Evolutionary conservation across 2,329 filamentous ascomycete genomes (phyloP).

Genomic region (Dactylonectria macrodidyma): DNA sequence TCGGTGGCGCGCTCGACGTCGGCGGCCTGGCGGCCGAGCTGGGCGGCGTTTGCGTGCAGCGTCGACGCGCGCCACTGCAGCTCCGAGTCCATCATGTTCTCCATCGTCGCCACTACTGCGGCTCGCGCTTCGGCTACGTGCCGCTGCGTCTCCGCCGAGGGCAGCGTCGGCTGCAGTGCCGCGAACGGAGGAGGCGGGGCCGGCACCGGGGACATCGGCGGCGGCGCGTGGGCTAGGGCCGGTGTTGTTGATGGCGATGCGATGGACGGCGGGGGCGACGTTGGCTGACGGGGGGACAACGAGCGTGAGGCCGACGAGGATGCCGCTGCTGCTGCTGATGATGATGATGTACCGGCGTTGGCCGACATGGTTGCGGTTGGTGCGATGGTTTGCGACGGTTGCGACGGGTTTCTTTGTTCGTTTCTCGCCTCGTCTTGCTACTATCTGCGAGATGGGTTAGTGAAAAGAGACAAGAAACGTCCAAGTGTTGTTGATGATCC

Average conservation of each 20-base stretch:
- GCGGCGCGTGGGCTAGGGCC: constrained; percentile 38
- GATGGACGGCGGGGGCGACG: constrained; percentile 44
- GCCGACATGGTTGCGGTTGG: constrained; percentile 21
- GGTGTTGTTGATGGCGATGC: constrained; percentile 39
- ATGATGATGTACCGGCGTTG: constrained; percentile 32
- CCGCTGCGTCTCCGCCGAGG: constrained; percentile 59
- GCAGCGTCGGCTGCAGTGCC: constrained; percentile 55
- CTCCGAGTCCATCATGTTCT: constrained; percentile 78
- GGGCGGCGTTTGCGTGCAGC: constrained; percentile 78
- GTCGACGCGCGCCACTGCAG: constrained; percentile 77
- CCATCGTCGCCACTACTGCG: constrained; percentile 74
- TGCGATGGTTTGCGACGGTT: neutral
- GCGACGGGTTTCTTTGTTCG: too few relatives aligned
- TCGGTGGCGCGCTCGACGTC: constrained; percentile 74
- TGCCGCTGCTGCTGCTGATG: constrained; percentile 35
- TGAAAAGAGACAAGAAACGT: neutral
- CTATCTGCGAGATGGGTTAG: constrained; percentile 1
- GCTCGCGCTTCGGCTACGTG: constrained; percentile 70
- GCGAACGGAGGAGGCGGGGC: constrained; percentile 32
- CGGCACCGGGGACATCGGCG: constrained; percentile 13
- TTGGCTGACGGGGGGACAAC: constrained; percentile 41
- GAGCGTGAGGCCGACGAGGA: constrained; percentile 39
- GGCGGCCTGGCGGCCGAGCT: constrained; percentile 77
- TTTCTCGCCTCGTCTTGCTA: neutral
- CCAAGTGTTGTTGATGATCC: constrained; percentile 13